Conservation (phyloP, 257 asterid genomes). For the Gardenia jasminoides region DNA sequence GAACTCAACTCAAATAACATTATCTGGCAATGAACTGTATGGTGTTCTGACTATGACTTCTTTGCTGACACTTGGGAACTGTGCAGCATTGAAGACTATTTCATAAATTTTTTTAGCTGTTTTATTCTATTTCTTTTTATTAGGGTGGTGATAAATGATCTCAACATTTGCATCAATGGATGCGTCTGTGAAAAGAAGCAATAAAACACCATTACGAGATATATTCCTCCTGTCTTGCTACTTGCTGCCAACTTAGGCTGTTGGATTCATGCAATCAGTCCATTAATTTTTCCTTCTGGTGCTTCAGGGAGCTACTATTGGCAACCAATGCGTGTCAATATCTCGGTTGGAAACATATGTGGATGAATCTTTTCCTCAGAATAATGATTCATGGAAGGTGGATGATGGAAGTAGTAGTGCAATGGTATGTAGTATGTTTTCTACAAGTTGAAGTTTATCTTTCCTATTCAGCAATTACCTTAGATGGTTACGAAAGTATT, state of each 20-base stretch:
- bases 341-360: slow-evolving; percentile 21
- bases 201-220: not conserved
- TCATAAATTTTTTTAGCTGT: too few species aligned
- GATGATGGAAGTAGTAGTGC: slow-evolving; percentile 21
- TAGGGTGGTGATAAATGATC: too few species aligned
- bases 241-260: not conserved
- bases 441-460: not conserved
- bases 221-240: not conserved
- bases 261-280: slow-evolving; percentile 1
- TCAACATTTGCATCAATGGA: not conserved
- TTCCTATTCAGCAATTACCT: not conserved
- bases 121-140: too few species aligned
- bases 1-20: too few species aligned
- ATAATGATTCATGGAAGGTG: slow-evolving; percentile 4
- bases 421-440: slow-evolving; percentile 21
- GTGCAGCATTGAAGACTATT: too few species aligned
- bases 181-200: not conserved
- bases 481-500: not conserved
- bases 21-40: too few species aligned
- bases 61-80: too few species aligned
- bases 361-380: slow-evolving; percentile 21
- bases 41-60: too few species aligned
- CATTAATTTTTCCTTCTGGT: not conserved
- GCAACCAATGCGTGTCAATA: slow-evolving; percentile 25
- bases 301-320: slow-evolving; percentile 33